Base-by-base conservation (phyloP, 306 rosid species). In the Acmispon strigosus region DNA sequence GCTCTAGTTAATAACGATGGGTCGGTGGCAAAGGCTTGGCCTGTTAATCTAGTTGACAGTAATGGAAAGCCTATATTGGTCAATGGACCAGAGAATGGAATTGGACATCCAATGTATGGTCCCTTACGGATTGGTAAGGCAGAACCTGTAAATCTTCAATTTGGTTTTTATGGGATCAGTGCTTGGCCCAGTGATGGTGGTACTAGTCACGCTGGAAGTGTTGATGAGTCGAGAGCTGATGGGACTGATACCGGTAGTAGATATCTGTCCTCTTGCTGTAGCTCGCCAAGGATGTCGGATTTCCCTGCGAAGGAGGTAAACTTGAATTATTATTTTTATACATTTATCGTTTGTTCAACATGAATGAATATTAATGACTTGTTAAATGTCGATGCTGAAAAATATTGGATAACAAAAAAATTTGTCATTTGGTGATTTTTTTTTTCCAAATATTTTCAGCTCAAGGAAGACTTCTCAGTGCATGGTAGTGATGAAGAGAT, bases 1-100 rank as follows among this genome's bases (percentile, higher is more conserved):
- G 96, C 98, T 43, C 89, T 94, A 70, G 88, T 94, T 17, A 94
- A 94, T 73, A 86, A 78, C 19, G 97, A 94, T 78, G 98, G 98
- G 29, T 90, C 98, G 9, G 97, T 94, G 55, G 97, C 98, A 16
- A 94, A 80, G 88, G 92, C 97, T 51, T 94, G 98, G 98, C 98
- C 98, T 66, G 89, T 93, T 66, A 83, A 90, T 80, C 79, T 90
- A 41, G 80, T 88, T 44, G 93, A 85, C 62, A 18, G 78, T 65
- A 76, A 87, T 52, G 98, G 96, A 56, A 90, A 88, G 79, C 89
- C 92, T 41, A 41, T 82, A 43, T 82, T 80, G 80, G 83, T 82
- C 79, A 74, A 69, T 41, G 85, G 83, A 41, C 72, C 81, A 45
- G 89, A 78, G 43, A 82, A 76, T 78, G 79, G 62, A 50, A 57